Evolutionary conservation across 179 eudicot genomes (phyloP), one percentile per base, ranked within the genome.

Genomic region (Silene vulgaris): DNA sequence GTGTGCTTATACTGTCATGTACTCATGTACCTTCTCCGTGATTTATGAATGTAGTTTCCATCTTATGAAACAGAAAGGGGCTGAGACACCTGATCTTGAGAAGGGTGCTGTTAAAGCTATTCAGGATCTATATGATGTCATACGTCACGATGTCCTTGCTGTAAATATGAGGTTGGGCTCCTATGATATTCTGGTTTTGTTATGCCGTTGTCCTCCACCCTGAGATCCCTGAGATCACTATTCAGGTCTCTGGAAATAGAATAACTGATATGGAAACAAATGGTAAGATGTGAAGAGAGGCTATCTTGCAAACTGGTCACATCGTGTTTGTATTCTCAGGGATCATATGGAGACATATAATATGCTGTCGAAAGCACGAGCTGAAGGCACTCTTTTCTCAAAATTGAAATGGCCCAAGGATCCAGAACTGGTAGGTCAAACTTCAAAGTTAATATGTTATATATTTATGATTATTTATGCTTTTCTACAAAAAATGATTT

Each of bases 101-200:
- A 90, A 80, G 81, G 97, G 99, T 76, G 99, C 98, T 40, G 87
- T 96, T 66, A 93, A 96, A 87, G 97, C 99, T 77, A 84, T 91
- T 76, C 97, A 88, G 76, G 99, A 96, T 86, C 91, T 96, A 23
- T 93, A 96, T 83, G 99, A 96, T 86, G 96, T 88, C 76, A 82
- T 96, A 67, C 89, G 86, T 71, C 71, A 69, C 77, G 99, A 96
- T 80, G 80, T 93, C 74, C 92, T 93, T 75, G 84, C 86, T 64
- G 77, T 87, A 76, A 89, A 91, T 82, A 82, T 90, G 93, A 84
- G 97, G 99, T 93, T 72, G 74, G 91, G 45, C 7, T 67, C 23
- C 13, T 28, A 1, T 65, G 43, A 5, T 29, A 60, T 73, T 56
- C 37, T 69, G 65, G 19, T 76, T 76, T 61, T 75, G 5, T 62